These are phyloP conservation scores for Glycine tomentella DNA, from an alignment of 306 rosid species.

Conservation along the genomic window DNA sequence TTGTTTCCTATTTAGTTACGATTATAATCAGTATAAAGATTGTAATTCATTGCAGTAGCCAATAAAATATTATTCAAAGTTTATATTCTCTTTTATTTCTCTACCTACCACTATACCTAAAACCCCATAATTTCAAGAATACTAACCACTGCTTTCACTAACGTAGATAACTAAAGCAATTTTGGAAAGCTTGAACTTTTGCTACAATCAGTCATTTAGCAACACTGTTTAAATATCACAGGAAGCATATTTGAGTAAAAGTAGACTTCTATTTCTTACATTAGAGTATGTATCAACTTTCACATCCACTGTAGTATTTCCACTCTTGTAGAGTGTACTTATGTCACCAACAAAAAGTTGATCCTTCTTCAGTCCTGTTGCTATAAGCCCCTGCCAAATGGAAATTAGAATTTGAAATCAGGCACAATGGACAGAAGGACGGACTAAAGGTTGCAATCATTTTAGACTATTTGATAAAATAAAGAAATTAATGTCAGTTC, in stretches of 20 bases:
- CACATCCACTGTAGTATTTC: conserved; percentile 77
- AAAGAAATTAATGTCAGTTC: conserved; percentile 6
- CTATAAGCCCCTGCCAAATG: conserved; percentile 73
- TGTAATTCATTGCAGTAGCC: background rate
- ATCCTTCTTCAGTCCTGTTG: conserved; percentile 92
- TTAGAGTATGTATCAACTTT: conserved; percentile 85
- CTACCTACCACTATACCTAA: background rate
- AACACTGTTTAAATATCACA: conserved; percentile 28
- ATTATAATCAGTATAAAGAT: background rate
- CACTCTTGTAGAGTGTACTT: conserved; percentile 79
- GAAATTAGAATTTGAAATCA: conserved; percentile 45
- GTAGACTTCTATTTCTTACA: conserved; percentile 57
- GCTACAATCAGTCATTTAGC: background rate
- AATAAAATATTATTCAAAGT: no score
- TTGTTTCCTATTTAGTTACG: background rate
- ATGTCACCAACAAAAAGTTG: conserved; percentile 82
- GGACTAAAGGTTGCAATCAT: conserved; percentile 14
- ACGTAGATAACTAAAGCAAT: conserved; percentile 1
- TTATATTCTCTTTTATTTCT: background rate
- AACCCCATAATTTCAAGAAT: background rate
- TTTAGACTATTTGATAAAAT: background rate
- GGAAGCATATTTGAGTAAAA: conserved; percentile 17
- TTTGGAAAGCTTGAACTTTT: conserved; percentile 23
- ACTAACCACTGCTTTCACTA: conserved; percentile 19
- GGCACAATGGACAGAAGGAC: conserved; percentile 24